Base-by-base conservation (phyloP, 1,284 basidiomycete species). In the Anthracocystis setariae region DNA sequence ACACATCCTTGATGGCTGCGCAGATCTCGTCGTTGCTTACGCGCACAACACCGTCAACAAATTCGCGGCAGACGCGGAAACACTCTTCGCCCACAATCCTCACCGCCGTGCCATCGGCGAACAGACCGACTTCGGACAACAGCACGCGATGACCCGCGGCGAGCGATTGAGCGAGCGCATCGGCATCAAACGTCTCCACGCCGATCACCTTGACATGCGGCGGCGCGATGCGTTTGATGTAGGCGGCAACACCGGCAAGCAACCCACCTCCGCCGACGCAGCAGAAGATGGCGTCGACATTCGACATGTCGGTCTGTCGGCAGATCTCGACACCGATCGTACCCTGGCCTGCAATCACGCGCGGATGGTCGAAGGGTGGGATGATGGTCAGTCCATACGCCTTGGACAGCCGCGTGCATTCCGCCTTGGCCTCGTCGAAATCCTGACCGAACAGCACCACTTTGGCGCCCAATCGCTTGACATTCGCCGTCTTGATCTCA, bases 91-190 rank as follows among this genome's bases (percentile, higher is more conserved):
- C 96, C 0, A 98, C 94, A 46, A 95, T 88, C 81, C 92, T 90
- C n/a, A 98, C 96, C 0, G 96, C 96, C 0, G 96, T 99, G n/a
- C 96, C 96, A 82, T 99, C 96, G 61, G 91, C 91, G 83, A 99
- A 99, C 2, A 94, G 91, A 5, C 96, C 96, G 1, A 97, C 94
- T 81, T 99, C 96, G 25, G 87, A 84, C 57, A 99, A 85, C 10
- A 90, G 89, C 0, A 96, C 89, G 25, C 94, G 87, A 87, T 88
- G 68, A 87, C 87, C 75, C 93, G 56, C 39, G 46, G 77, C 68
- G 46, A 81, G 55, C 82, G 92, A 94, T 79, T 87, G 87, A 13
- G 88, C 88, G 90, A 98, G 93, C 2, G 94, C 94, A 82, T 98
- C 94, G 0, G 90, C 95, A 82, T 99, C 96, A 46, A 91, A 82